Base-by-base conservation (phyloP, 2,329 filamentous ascomycete species). In the Alternaria viburni region DNA sequence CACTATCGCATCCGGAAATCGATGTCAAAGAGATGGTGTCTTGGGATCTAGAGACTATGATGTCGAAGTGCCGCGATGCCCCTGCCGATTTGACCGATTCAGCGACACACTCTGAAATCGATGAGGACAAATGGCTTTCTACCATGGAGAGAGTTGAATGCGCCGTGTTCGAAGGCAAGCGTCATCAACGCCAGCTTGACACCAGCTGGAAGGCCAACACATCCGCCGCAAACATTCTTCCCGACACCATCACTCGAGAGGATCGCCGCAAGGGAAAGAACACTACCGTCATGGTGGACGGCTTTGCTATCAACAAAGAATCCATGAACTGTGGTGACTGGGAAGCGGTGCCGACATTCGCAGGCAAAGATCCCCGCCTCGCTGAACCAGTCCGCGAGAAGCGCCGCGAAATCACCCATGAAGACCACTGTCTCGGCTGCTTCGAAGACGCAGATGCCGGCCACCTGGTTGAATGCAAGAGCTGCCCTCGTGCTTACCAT, bases 311-410 rank as follows among this genome's bases (percentile, higher is more conserved):
- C 55, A 84, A 78, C 58, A 89, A 89, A 67, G 85, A 88, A 28
- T 86, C 83, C 0, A 78, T 88, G 66, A 77, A 78, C 10, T 87
- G 86, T 62, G 81, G 74, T 3, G 80, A 84, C 59, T 87, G 86
- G 82, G 87, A 88, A 69, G 86, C 87, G 4, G 86, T 88, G 2
- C 85, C 86, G 1, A 88, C 86, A 1, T 70, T 87, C 47, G 84
- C 85, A 6, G 86, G 86, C 26, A 87, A 87, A 69, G 84, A 88
- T 66, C 81, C 85, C 10, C 79, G 82, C 13, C 80, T 87, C 15
- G 83, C 83, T 1, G 83, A 86, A 23, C 80, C 80, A 0, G 81
- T 83, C 57, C 81, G 81, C 11, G 80, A 80, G n/a, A 86, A 87
- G 76, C 83, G 81, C 47, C 79, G 78, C 3, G 72, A 80, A 0